These are phyloP conservation scores for Rhodofomes roseus DNA, from an alignment of 1,284 basidiomycete species.

Conservation along the genomic window DNA sequence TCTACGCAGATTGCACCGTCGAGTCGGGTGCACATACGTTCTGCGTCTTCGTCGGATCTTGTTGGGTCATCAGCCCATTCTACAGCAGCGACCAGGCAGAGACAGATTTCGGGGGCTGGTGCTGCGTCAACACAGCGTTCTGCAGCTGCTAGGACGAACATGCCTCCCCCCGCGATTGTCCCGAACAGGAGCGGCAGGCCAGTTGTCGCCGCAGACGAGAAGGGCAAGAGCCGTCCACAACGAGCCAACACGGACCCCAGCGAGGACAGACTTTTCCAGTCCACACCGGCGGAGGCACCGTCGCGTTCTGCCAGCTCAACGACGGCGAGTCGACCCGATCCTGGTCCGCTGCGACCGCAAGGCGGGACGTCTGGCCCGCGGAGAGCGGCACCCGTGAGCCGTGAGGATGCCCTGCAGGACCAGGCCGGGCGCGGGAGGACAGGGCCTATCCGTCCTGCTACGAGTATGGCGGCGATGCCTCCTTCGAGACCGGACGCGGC, in stretches of 20 bases:
- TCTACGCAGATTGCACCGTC: neutral
- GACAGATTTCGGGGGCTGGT: neutral
- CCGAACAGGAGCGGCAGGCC: neutral
- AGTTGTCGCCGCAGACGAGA: neutral
- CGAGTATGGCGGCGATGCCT: conserved; percentile 7
- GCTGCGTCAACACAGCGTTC: neutral
- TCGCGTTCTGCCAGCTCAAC: neutral
- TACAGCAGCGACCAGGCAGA: neutral
- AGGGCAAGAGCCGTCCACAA: neutral
- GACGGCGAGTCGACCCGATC: neutral
- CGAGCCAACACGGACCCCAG: neutral
- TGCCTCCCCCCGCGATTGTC: neutral
- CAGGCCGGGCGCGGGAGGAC: neutral
- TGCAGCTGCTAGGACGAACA: neutral
- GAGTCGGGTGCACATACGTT: conserved; percentile 3
- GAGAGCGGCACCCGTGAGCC: neutral
- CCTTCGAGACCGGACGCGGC: conserved; percentile 3
- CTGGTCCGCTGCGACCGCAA: neutral
- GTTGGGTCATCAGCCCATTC: neutral
- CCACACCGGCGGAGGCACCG: neutral
- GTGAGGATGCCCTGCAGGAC: neutral
- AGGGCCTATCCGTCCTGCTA: conserved; percentile 12
- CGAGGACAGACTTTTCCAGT: neutral
- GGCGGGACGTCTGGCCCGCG: neutral
- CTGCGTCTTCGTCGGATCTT: conserved; percentile 9